These are phyloP conservation scores for Dipteronia sinensis DNA, from an alignment of 345 rosid genomes.

Conservation along the genomic window DNA sequence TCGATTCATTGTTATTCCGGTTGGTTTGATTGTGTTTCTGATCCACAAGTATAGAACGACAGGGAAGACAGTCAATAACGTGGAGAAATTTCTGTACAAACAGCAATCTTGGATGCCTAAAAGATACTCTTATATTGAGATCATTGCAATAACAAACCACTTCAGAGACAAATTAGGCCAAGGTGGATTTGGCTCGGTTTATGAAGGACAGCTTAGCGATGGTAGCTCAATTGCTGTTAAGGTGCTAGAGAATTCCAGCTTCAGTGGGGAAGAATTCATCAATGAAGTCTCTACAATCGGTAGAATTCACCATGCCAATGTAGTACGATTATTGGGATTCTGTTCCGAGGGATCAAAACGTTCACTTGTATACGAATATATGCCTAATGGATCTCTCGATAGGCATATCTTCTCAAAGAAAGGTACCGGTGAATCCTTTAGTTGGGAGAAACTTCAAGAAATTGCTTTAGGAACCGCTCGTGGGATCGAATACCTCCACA, in stretches of 20 bases:
- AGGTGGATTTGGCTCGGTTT: conserved; percentile 7
- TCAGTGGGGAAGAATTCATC: conserved; percentile 11
- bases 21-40: neutral
- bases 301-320: conserved; percentile 17
- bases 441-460: conserved; percentile 12
- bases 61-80: neutral
- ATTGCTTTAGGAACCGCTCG: conserved; percentile 30
- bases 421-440: neutral
- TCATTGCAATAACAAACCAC: conserved; percentile 4
- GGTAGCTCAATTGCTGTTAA: conserved; percentile 6
- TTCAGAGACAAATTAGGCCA: conserved; percentile 15
- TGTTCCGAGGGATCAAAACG: conserved; percentile 1
- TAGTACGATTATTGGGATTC: conserved; percentile 4
- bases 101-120: neutral
- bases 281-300: conserved; percentile 6
- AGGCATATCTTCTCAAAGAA: neutral
- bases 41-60: conserved; percentile 1
- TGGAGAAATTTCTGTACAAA: neutral
- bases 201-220: neutral
- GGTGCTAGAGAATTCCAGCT: conserved; percentile 5
- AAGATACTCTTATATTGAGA: conserved; percentile 3
- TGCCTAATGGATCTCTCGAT: conserved; percentile 15
- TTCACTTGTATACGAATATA: conserved; percentile 6
- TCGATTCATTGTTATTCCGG: neutral
- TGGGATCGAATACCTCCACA: conserved; percentile 34